These are phyloP conservation scores for Citrullus colocynthis DNA, from an alignment of 306 rosid species.

Conservation along the genomic window DNA sequence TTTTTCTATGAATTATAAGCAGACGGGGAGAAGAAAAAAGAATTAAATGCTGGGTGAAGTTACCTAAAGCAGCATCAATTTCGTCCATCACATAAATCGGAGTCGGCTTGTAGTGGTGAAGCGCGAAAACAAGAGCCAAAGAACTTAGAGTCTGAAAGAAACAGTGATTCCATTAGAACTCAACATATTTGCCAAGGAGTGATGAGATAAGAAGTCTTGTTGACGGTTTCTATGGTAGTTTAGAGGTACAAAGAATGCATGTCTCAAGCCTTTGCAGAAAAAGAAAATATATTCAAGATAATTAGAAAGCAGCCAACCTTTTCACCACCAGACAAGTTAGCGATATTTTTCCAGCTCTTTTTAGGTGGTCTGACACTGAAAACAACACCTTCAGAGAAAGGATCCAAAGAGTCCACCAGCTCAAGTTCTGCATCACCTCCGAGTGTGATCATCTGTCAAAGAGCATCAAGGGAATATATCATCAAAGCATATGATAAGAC, in stretches of 20 bases:
- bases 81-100: constrained; percentile 98
- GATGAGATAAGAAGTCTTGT: not conserved
- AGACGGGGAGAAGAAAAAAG: not conserved
- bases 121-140: constrained; percentile 92
- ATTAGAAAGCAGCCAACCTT: constrained; percentile 34
- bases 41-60: not conserved
- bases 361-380: constrained; percentile 96
- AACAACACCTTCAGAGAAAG: constrained; percentile 97
- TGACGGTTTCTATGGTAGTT: not conserved
- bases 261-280: not conserved
- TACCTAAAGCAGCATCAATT: constrained; percentile 94
- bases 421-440: constrained; percentile 99
- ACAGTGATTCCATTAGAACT: constrained; percentile 5
- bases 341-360: constrained; percentile 99
- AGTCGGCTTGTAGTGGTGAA: constrained; percentile 97
- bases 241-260: not conserved
- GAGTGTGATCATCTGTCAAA: constrained; percentile 81
- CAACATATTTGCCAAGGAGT: not conserved
- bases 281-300: not conserved
- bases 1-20: not conserved
- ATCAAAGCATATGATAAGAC: too few species aligned
- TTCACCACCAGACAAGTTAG: constrained; percentile 97
- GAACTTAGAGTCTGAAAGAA: constrained; percentile 84
- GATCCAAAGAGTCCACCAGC: constrained; percentile 94
- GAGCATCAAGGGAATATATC: not conserved